Conservation (phyloP, 495 filamentous ascomycete species). For the Tuber magnatum region DNA sequence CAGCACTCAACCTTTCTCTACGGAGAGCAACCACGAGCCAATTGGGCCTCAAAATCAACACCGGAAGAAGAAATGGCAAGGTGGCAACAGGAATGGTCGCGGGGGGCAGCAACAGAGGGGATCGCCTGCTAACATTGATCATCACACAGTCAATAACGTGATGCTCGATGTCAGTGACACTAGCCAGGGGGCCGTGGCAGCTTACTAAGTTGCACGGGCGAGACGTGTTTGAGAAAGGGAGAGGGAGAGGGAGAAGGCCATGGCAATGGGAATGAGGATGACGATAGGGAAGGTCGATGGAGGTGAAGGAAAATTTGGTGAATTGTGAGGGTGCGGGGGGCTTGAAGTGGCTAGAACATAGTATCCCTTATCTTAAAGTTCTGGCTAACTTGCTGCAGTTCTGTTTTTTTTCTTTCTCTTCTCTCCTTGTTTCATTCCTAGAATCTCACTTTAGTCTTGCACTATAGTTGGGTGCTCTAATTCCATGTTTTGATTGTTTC, state of each 20-base stretch:
- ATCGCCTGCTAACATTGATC: background rate
- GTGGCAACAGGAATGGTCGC: background rate
- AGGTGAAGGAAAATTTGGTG: background rate
- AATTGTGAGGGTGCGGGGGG: background rate
- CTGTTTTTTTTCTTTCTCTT: background rate
- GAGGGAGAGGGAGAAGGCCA: background rate
- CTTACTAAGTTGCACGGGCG: background rate
- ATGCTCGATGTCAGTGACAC: background rate
- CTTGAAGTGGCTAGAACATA: constrained; percentile 5
- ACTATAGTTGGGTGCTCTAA: background rate
- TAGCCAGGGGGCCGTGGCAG: background rate
- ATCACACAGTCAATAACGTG: background rate
- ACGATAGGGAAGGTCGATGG: background rate
- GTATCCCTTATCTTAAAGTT: constrained; percentile 1
- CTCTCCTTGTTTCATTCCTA: background rate
- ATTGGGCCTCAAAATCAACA: constrained; percentile 22
- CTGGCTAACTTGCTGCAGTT: background rate
- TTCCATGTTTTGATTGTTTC: background rate
- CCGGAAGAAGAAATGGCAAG: constrained; percentile 24
- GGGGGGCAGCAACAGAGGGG: background rate
- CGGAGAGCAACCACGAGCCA: constrained; percentile 22
- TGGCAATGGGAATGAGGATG: background rate
- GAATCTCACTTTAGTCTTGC: background rate
- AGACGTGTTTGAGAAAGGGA: background rate
- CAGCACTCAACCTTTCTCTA: constrained; percentile 12